Evolutionary conservation across 352 stramenopile genomes (phyloP).

Genomic region (Globisporangium emineosum): DNA sequence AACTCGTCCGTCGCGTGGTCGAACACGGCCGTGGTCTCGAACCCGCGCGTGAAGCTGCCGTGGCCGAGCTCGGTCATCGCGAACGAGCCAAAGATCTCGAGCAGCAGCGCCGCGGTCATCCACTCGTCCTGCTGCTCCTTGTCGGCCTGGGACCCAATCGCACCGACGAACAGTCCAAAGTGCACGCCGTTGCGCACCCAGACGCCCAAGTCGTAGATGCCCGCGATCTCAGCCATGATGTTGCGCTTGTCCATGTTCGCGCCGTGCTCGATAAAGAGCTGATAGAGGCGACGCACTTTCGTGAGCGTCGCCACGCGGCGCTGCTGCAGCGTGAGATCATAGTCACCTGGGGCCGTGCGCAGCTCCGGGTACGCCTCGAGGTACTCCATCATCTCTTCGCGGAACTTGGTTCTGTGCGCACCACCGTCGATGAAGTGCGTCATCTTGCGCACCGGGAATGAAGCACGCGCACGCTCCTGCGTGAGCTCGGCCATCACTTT

Average conservation of each 20-base stretch:
- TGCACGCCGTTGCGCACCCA: conserved; percentile 81
- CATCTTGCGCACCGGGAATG: conserved; percentile 54
- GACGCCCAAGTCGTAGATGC: conserved; percentile 58
- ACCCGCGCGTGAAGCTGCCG: conserved; percentile 76
- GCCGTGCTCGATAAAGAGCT: conserved; percentile 61
- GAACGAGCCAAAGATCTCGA: conserved; percentile 85
- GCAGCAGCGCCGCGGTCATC: conserved; percentile 65
- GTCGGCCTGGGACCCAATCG: conserved; percentile 68
- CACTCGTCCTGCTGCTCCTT: conserved; percentile 83
- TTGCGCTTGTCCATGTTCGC: conserved; percentile 53
- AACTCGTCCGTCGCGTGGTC: too few species aligned
- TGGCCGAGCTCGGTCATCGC: conserved; percentile 92
- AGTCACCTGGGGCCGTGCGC: conserved; percentile 28
- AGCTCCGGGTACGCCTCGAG: conserved; percentile 49
- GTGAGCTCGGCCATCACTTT: conserved; percentile 43
- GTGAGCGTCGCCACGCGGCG: conserved; percentile 47
- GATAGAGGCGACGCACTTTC: conserved; percentile 52
- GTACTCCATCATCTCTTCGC: conserved; percentile 48
- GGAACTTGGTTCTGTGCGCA: conserved; percentile 34
- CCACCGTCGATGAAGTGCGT: conserved; percentile 62
- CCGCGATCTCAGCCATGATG: conserved; percentile 55
- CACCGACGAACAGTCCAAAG: conserved; percentile 80
- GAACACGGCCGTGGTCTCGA: too few species aligned
- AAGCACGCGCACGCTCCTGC: conserved; percentile 40
- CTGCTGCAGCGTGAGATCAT: conserved; percentile 52